Evolutionary conservation across 2,329 filamentous ascomycete genomes (phyloP).

Genomic region (Fusarium equiseti): DNA sequence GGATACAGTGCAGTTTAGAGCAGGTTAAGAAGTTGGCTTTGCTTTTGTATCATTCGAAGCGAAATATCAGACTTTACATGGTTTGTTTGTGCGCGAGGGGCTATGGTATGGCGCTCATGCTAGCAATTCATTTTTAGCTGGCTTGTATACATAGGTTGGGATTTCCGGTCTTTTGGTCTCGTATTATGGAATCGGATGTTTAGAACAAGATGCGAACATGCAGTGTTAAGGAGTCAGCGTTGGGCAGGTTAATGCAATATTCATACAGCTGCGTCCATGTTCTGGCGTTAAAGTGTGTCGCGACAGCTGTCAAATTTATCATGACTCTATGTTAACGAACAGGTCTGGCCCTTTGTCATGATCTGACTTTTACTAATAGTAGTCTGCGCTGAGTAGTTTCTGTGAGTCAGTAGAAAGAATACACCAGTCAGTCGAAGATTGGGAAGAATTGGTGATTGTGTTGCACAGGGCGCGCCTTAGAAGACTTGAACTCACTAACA

Average conservation of each 20-base stretch:
- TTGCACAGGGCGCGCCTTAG: neutral
- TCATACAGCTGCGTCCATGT: neutral
- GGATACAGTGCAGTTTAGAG: constrained; percentile 92
- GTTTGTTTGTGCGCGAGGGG: constrained; percentile 1
- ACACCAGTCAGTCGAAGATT: neutral
- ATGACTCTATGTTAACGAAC: neutral
- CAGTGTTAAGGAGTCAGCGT: constrained; percentile 7
- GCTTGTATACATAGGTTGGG: constrained; percentile 45
- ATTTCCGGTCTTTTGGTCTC: constrained; percentile 24
- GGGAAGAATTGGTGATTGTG: neutral
- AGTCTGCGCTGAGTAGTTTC: neutral
- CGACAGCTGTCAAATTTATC: neutral
- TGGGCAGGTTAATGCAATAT: neutral
- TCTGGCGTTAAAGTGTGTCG: no score
- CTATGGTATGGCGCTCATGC: constrained; percentile 43
- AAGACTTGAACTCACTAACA: neutral
- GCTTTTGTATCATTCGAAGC: constrained; percentile 3
- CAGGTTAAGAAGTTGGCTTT: neutral
- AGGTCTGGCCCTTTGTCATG: neutral
- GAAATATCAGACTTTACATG: neutral
- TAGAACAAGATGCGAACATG: constrained; percentile 29
- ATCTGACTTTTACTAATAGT: neutral
- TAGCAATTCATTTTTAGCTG: constrained; percentile 42
- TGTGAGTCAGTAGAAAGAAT: constrained; percentile 7
- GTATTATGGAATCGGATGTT: constrained; percentile 38